These are phyloP conservation scores for Dianthus caryophyllus DNA, from an alignment of 148 eudicot genomes.

Conservation along the genomic window DNA sequence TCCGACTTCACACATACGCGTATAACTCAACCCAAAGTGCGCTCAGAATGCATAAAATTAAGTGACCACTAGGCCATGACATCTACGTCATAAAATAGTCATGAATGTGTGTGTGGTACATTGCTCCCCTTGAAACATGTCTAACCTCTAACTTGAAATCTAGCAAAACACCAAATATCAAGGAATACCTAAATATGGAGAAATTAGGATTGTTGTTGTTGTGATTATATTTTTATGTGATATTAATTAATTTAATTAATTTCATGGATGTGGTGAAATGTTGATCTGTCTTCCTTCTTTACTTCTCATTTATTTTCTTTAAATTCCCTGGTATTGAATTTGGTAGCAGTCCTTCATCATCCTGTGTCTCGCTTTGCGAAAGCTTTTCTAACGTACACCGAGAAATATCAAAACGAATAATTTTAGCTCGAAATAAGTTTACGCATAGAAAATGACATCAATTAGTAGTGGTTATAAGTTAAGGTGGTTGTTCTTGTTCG, in stretches of 20 bases:
- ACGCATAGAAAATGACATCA: neutral
- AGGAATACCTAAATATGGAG: constrained; percentile 14
- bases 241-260: neutral
- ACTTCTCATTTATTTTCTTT: constrained; percentile 28
- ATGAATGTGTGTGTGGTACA: constrained; percentile 10
- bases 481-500: constrained; percentile 24
- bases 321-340: constrained; percentile 19
- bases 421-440: neutral
- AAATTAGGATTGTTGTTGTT: neutral
- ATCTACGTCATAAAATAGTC: neutral
- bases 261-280: constrained; percentile 11
- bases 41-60: too few species aligned
- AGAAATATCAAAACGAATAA: neutral
- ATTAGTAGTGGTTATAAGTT: constrained; percentile 27
- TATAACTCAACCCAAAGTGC: too few species aligned
- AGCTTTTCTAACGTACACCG: neutral
- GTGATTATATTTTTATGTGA: neutral
- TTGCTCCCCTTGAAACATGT: neutral
- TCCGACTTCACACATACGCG: too few species aligned
- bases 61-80: too few species aligned
- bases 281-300: constrained; percentile 42
- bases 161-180: constrained; percentile 5
- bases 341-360: neutral
- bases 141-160: neutral
- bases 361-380: constrained; percentile 2